Evolutionary conservation across 495 filamentous ascomycete genomes (phyloP).

Genomic region (Rhypophila decipiens): DNA sequence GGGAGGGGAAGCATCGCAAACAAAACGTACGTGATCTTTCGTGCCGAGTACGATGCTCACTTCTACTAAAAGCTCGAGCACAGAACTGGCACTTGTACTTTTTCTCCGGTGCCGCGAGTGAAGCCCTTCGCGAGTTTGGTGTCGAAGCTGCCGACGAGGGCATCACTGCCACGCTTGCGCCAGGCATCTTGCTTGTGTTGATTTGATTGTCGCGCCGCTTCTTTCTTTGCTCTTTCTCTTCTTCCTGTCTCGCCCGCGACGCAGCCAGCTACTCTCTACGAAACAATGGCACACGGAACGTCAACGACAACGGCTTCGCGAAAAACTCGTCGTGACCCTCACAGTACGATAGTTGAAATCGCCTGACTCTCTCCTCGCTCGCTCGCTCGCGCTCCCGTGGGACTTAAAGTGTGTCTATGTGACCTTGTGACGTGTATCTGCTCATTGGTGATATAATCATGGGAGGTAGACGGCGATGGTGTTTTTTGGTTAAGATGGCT

Average conservation of each 20-base stretch:
- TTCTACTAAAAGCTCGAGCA: conserved; percentile 91
- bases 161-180: conserved; percentile 57
- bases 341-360: conserved; percentile 48
- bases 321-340: conserved; percentile 30
- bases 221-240: no score
- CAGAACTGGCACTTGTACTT: conserved; percentile 99
- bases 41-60: conserved; percentile 94
- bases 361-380: conserved; percentile 41
- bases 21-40: conserved; percentile 95
- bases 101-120: conserved; percentile 67
- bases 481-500: conserved; percentile 18
- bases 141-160: conserved; percentile 52
- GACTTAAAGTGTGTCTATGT: conserved; percentile 56
- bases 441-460: conserved; percentile 57
- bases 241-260: no score
- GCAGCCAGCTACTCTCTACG: conserved; percentile 18
- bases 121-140: conserved; percentile 54
- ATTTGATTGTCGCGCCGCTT: conserved; percentile 41
- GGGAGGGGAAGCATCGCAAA: no score
- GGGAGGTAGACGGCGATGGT: conserved; percentile 25
- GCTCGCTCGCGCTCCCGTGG: conserved; percentile 47
- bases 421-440: conserved; percentile 41
- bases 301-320: no score
- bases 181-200: conserved; percentile 57
- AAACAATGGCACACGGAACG: conserved; percentile 24